Base-by-base conservation (phyloP, 2,329 filamentous ascomycete genomes). In the Rhinocladiella similis region DNA sequence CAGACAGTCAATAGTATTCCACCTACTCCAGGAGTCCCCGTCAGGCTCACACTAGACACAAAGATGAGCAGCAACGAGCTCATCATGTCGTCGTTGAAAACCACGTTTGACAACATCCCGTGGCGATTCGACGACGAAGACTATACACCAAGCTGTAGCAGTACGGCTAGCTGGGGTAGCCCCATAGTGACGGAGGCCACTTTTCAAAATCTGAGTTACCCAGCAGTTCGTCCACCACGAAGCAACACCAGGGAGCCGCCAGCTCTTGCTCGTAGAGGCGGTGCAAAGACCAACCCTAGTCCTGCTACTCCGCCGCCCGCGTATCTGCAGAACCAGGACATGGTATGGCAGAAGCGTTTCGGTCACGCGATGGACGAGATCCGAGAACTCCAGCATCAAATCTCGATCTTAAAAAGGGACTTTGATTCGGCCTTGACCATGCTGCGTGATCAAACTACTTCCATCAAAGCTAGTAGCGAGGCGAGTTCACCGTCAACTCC, bases 281-380 rank as follows among this genome's bases (percentile, higher is more conserved):
- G 54, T 4, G 52, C 45, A 14, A 48, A 33, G 19, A 13, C 29
- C 14, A 41, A 51, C 14, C 35, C 46, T 5, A 54, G 51, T n/a
- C 51, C 56, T 9, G 36, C 56, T 14, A 42, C 52, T 14, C 46
- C 50, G 13, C 46, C 53, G 13, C 56, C 52, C 1, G 16, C 56
- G 36, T 53, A 59, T 35, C 12, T 53, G 13, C 52, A 53, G 43
- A 46, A 53, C 16, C 45, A 47, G 12, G 59, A 59, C 13, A 29
- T 53, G 12, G 41, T 56, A 13, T 59, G 48, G 50, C 59, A 62
- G 46, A 62, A 56, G 38, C 60, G 57, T 7, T 56, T 62, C 29
- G 50, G 42, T 19, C 45, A 56, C n/a, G 57, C 60, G 1, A 60
- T 62, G 60, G 57, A 60, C 38, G 60, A 62, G 41, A 62, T 60